Evolutionary conservation across 78 protist genomes (phyloP), one percentile per base, ranked within the genome.

Genomic region (Dictyostelium capitatum): DNA sequence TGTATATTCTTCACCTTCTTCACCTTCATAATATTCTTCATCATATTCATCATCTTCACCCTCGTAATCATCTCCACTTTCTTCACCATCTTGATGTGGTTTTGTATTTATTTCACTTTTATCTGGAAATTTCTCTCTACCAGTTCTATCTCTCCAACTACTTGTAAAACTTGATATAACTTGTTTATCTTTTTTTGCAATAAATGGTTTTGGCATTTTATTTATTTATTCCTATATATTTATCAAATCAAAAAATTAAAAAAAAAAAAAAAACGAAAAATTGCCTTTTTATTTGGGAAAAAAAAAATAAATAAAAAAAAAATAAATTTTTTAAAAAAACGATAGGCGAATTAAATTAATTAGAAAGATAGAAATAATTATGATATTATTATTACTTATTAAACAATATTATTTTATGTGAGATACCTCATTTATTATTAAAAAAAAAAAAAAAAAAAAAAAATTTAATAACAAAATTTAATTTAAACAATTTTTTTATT

Each of bases 181-280:
- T 59, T 74, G 83, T 59, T 54, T 74, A 70, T 84, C 28, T n/a
- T 84, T 72, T 43, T 28, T 67, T 73, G 54, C 28, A 74, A 84
- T 75, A 62, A 74, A 84, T 46, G 92, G 82, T 74, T 75, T 84
- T 43, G 82, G 62, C 92, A 84, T 84, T 59, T 7, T 77, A 2
- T 46, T 15, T 37, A 10, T 23, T 47, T 37, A 17, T 69, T 69
- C 17, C 11, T 6, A 17, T 69, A 20, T 56, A 19, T 56, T 0
- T 53, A 53, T 51, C 9, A 19, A 23, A 25, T 23, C 14, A n/a
- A 59, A 59, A 59, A 59, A 59, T 20, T 4, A 56, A n/a, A 59
- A 59, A 59, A 59, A n/a, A 20, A 59, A 59, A 59, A 19, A 59
- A 59, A n/a, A 7, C 7, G n/a, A 59, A 59, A 59, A 59, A 59